Percentiles rank a stretch among this genome's conserved stretches.
Conservation (phyloP, 2,329 filamentous ascomycete species). For the Fusarium sublunatum region DNA sequence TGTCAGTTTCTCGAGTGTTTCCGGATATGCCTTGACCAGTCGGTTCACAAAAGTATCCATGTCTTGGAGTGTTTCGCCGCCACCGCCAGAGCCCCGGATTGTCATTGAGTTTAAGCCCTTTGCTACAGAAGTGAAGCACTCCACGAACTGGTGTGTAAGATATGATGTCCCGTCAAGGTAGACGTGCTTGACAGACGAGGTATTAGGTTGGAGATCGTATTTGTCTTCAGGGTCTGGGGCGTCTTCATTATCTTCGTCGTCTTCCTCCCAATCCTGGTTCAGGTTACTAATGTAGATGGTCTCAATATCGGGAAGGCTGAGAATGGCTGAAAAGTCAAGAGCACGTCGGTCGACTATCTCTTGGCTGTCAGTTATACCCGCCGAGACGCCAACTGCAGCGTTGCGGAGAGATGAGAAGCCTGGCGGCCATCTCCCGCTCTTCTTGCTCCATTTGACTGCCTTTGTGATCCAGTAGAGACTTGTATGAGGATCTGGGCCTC, state of each 20-base stretch:
- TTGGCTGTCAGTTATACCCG: not conserved
- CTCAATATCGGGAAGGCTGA: constrained; percentile 16
- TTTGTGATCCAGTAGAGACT: constrained; percentile 14
- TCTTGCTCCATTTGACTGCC: constrained; percentile 4
- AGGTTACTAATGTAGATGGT: constrained; percentile 17
- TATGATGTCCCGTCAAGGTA: constrained; percentile 12
- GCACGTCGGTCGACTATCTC: not conserved
- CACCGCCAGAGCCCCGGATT: not conserved
- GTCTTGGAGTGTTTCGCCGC: not conserved
- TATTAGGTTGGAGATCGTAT: constrained; percentile 1
- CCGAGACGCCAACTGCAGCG: constrained; percentile 9
- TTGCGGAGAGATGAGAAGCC: constrained; percentile 28
- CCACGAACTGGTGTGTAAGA: not conserved
- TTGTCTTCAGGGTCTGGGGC: not conserved
- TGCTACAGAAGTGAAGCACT: not conserved
- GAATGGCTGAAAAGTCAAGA: not conserved
- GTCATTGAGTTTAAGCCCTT: not conserved
- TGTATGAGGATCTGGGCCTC: not conserved
- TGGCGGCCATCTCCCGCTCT: constrained; percentile 11
- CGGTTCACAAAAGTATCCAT: not conserved
- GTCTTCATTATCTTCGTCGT: not conserved
- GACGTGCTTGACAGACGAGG: constrained; percentile 15
- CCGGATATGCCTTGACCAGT: not conserved
- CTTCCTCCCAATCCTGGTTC: not conserved
- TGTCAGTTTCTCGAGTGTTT: constrained; percentile 10